phyloP scores from a whole-genome alignment of 257 asterid genomes.

The Ophiorrhiza pumila region DNA sequence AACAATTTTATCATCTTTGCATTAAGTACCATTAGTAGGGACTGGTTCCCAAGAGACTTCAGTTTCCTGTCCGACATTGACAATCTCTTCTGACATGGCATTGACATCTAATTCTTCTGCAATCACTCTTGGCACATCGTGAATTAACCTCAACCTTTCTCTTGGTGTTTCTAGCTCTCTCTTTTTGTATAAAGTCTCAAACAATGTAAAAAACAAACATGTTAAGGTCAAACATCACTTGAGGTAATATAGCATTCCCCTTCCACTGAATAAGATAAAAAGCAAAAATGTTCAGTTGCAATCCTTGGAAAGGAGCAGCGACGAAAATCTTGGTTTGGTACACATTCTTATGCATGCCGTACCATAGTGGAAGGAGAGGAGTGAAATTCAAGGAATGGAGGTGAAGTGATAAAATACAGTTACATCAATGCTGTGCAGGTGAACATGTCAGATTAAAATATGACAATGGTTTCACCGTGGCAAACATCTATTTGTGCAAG shows the following conservation, averaged over 20 bases:
- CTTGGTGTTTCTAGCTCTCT: neutral
- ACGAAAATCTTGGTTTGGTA: neutral
- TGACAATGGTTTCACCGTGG: neutral
- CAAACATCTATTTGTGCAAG: neutral
- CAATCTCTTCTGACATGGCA: neutral
- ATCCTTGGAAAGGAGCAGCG: neutral
- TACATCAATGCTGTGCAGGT: neutral
- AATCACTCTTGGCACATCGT: neutral
- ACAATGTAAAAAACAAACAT: neutral
- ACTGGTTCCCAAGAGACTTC: neutral
- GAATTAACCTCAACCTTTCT: neutral
- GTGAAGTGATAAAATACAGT: neutral
- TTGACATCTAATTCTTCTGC: neutral
- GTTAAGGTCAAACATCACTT: slow-evolving; percentile 3
- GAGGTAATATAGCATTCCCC: neutral
- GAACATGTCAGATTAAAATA: neutral
- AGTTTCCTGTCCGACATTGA: neutral
- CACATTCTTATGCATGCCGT: neutral
- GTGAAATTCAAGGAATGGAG: neutral
- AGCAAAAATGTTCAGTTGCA: neutral
- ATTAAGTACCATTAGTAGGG: neutral
- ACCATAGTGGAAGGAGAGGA: neutral
- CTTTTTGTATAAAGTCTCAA: neutral
- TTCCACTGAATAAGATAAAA: neutral
- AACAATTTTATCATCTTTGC: neutral